These are phyloP conservation scores for Exophiala viscosa DNA, from an alignment of 2,329 filamentous ascomycete species.

Conservation along the genomic window DNA sequence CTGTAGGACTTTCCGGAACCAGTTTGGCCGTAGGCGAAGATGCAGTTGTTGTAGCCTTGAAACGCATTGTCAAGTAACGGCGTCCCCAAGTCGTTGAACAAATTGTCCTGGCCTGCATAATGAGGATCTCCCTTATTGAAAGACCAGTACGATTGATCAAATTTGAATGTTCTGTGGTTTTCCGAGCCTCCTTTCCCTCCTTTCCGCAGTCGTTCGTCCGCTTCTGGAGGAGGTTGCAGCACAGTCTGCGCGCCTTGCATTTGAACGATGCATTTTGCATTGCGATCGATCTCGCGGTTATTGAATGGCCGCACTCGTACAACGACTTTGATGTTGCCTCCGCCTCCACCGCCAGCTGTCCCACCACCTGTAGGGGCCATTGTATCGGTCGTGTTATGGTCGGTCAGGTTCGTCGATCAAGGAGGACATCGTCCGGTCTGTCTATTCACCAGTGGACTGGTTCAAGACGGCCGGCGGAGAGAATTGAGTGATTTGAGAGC, in stretches of 20 bases:
- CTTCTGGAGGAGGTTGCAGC: constrained; percentile 67
- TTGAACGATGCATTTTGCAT: constrained; percentile 92
- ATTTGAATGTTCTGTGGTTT: constrained; percentile 82
- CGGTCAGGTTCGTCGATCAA: background rate
- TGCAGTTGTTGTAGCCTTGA: constrained; percentile 98
- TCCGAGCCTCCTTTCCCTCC: constrained; percentile 47
- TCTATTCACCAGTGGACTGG: background rate
- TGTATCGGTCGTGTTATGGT: constrained; percentile 17
- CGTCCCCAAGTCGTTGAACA: constrained; percentile 82
- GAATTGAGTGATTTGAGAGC: background rate
- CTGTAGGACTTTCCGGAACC: constrained; percentile 98
- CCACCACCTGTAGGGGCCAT: constrained; percentile 57
- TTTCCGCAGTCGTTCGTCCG: constrained; percentile 51
- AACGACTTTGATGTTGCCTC: constrained; percentile 99
- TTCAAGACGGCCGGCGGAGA: background rate
- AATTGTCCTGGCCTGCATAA: constrained; percentile 84
- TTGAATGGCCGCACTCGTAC: constrained; percentile 96
- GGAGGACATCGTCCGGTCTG: constrained; percentile 12
- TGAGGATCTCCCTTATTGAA: constrained; percentile 77
- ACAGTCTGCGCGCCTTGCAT: constrained; percentile 94
- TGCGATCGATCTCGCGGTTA: constrained; percentile 85
- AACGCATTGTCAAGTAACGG: constrained; percentile 97
- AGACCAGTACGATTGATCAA: constrained; percentile 97
- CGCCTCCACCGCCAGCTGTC: constrained; percentile 47
- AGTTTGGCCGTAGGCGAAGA: constrained; percentile 97